Conservation (phyloP, 306 rosid species). For the Citrullus colocynthis region DNA sequence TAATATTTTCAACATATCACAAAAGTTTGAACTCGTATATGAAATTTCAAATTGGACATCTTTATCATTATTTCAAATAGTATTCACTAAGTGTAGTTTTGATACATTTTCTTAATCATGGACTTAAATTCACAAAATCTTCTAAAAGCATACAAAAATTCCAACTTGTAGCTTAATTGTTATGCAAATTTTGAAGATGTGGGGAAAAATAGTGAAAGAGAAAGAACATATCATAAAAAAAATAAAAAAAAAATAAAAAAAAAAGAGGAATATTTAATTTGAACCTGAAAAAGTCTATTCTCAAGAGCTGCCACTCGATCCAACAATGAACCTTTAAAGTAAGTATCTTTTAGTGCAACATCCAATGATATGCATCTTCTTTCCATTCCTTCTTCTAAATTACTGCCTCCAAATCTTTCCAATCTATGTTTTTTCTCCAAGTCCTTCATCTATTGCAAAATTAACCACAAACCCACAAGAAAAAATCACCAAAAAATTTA, state of each 20-base stretch:
- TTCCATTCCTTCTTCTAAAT: constrained; percentile 9
- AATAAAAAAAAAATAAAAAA: too few relatives aligned
- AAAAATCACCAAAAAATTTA: background rate
- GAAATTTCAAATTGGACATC: too few relatives aligned
- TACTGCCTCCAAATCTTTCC: constrained; percentile 9
- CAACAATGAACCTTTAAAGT: constrained; percentile 49
- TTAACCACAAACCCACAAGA: background rate
- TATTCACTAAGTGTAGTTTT: background rate
- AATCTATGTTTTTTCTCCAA: constrained; percentile 44
- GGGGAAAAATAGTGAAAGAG: background rate
- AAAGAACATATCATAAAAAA: background rate
- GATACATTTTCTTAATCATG: background rate
- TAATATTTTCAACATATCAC: too few relatives aligned
- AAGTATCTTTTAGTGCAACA: constrained; percentile 32
- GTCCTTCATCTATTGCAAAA: constrained; percentile 38
- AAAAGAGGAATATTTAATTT: background rate
- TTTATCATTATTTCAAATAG: too few relatives aligned
- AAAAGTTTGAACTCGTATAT: too few relatives aligned
- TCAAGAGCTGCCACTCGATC: constrained; percentile 69
- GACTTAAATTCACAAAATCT: background rate
- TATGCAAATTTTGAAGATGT: background rate
- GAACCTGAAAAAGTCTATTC: constrained; percentile 57
- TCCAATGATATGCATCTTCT: constrained; percentile 28
- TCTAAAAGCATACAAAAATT: too few relatives aligned
- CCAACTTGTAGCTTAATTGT: background rate